phyloP scores from a whole-genome alignment of 2,329 filamentous ascomycete genomes.

The Colletotrichum caudatum region DNA sequence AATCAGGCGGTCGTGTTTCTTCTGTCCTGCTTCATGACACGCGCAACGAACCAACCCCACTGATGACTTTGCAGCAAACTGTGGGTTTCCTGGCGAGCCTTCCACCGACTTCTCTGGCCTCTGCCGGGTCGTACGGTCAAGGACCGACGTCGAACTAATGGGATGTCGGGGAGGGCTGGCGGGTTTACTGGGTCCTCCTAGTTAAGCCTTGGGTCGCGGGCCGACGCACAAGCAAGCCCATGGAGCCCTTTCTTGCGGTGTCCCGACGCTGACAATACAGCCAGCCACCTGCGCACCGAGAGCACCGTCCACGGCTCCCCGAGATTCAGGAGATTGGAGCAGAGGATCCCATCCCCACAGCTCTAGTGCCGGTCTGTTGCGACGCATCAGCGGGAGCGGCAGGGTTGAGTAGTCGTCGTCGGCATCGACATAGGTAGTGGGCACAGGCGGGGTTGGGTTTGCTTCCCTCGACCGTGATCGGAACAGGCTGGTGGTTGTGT shows the following conservation, averaged over 20 bases:
- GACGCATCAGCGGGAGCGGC: conserved; percentile 16
- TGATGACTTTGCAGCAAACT: conserved; percentile 13
- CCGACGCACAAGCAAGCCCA: conserved; percentile 11
- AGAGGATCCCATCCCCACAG: conserved; percentile 10
- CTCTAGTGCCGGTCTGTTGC: background rate
- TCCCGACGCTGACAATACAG: conserved; percentile 15
- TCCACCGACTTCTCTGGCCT: background rate
- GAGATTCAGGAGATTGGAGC: conserved; percentile 2
- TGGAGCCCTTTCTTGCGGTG: conserved; percentile 4
- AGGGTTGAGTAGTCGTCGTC: conserved; percentile 1
- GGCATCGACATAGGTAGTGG: conserved; percentile 7
- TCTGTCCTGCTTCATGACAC: conserved; percentile 9
- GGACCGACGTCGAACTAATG: background rate
- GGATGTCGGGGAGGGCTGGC: background rate
- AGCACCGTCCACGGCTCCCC: conserved; percentile 14
- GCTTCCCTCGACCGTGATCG: background rate
- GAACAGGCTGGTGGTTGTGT: background rate
- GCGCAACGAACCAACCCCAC: background rate
- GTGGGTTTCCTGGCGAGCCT: background rate
- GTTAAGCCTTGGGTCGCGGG: conserved; percentile 6
- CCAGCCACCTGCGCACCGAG: conserved; percentile 3
- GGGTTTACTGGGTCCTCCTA: background rate
- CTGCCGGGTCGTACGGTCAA: background rate
- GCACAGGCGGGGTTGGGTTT: too few species aligned
- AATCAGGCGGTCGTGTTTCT: background rate